Evolutionary conservation across 2,329 filamentous ascomycete genomes (phyloP).

Genomic region (Trichoderma gracile): DNA sequence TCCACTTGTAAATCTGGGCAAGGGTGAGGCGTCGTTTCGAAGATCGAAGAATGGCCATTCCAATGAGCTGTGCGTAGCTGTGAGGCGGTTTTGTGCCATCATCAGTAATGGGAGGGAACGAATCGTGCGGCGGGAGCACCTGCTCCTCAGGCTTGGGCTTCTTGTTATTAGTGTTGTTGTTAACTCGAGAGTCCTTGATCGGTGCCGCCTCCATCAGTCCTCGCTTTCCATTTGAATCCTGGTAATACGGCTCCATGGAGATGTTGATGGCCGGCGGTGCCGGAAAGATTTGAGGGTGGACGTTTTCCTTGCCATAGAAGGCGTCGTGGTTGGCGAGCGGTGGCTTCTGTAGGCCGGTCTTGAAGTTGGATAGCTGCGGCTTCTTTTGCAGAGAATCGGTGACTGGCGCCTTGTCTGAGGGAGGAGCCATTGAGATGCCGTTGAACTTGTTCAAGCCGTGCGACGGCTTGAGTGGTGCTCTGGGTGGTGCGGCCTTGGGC

Average conservation of each 20-base stretch:
- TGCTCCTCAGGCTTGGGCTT: slow-evolving; percentile 63
- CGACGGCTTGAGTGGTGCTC: slow-evolving; percentile 54
- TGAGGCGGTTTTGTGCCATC: slow-evolving; percentile 86
- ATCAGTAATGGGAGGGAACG: slow-evolving; percentile 80
- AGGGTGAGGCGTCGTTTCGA: slow-evolving; percentile 81
- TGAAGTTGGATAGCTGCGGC: slow-evolving; percentile 59
- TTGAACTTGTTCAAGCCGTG: slow-evolving; percentile 61
- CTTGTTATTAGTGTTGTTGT: slow-evolving; percentile 67
- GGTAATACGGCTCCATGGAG: slow-evolving; percentile 54
- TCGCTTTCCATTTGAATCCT: slow-evolving; percentile 59
- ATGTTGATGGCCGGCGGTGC: slow-evolving; percentile 51
- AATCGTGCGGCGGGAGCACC: slow-evolving; percentile 66
- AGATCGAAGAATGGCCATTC: slow-evolving; percentile 92
- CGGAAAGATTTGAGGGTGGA: slow-evolving; percentile 53
- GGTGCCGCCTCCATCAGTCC: slow-evolving; percentile 71
- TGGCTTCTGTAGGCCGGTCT: slow-evolving; percentile 57
- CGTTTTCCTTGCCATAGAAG: slow-evolving; percentile 58
- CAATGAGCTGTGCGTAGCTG: slow-evolving; percentile 93
- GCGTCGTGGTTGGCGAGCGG: slow-evolving; percentile 42
- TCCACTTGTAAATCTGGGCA: slow-evolving; percentile 98
- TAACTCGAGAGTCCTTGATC: slow-evolving; percentile 65
- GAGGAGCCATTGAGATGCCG: slow-evolving; percentile 67
- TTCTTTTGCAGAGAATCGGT: slow-evolving; percentile 73
- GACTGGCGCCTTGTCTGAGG: slow-evolving; percentile 51
- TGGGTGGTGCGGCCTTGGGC: slow-evolving; percentile 60